Evolutionary conservation across 306 rosid species (phyloP), one percentile per base, ranked within the genome.

Genomic region (Abrus pulchellus): DNA sequence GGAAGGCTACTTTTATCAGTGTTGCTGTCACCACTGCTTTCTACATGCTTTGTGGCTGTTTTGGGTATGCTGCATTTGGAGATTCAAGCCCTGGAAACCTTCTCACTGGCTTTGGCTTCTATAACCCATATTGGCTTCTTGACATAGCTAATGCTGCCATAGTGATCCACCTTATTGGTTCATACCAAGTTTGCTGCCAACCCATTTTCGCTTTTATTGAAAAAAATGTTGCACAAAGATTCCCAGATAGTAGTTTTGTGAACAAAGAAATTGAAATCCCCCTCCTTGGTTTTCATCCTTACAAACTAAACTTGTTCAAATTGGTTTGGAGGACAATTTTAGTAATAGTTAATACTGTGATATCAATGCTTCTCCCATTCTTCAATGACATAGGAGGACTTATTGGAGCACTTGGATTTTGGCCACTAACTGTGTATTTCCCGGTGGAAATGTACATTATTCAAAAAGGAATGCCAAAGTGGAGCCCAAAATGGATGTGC

Each of bases 31-130:
- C 96, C 9, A 86, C 94, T 43, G 1, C 85, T 20, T 93, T 93
- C 90, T 93, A 90, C 90, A 93, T 93, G 92, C 90, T 90, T 1
- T 93, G 97, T 78, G 97, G 97, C 2, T 90, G 90, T 82, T 87
- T 88, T 64, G 97, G 96, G 1, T 93, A 89, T 47, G 97, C 92
- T 0, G 89, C 94, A 5, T 93, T 93, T 36, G 97, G 97, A 45
- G 93, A 92, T 63, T 8, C 57, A 47, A 75, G 91, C 72, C 97
- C 97, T 0, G 97, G 96, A 78, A 93, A 90, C 77, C 90, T 93
- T 66, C 89, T 93, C 40, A 88, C 94, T 3, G 97, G 95, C 13
- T 88, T 87, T 30, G 97, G 96, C 3, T 90, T 89, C 89, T 90
- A 85, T 13, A 90, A 93, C 69, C 97, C 97, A 1, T 90, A 13